A percentile compares a stretch with the other conserved stretches of the same genome.
Evolutionary conservation across 2,329 filamentous ascomycete genomes (phyloP).

Genomic region (Didymella glomerata): DNA sequence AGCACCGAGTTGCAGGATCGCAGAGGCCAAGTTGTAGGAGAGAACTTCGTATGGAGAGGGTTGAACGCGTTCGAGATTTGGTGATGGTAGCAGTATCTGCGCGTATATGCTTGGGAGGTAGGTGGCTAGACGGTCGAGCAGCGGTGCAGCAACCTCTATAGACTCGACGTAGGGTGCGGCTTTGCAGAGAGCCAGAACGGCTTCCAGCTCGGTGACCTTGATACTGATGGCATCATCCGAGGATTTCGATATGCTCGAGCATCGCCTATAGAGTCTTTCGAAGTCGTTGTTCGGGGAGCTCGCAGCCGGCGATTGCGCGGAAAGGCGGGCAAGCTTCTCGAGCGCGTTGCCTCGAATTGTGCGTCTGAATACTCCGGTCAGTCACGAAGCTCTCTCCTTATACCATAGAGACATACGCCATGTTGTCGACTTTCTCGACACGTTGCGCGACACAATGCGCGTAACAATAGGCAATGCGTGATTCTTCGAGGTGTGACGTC

Average conservation of each 20-base stretch:
- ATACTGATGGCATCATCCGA: constrained; percentile 8
- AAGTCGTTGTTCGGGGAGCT: constrained; percentile 50
- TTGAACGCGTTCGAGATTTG: constrained; percentile 81
- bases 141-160: constrained; percentile 75
- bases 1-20: constrained; percentile 80
- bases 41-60: constrained; percentile 89
- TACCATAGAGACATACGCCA: constrained; percentile 10
- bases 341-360: constrained; percentile 58
- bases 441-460: constrained; percentile 13
- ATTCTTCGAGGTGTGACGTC: not conserved
- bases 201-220: constrained; percentile 90
- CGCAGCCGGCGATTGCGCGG: constrained; percentile 49
- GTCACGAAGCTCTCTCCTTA: not conserved
- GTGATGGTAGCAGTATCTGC: constrained; percentile 80
- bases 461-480: constrained; percentile 10
- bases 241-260: constrained; percentile 32
- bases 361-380: constrained; percentile 32
- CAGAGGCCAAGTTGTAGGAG: constrained; percentile 78
- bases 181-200: constrained; percentile 89
- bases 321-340: constrained; percentile 60
- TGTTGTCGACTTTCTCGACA: constrained; percentile 2
- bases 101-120: constrained; percentile 87
- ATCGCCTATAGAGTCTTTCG: constrained; percentile 54
- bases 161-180: constrained; percentile 79
- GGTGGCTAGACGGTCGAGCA: constrained; percentile 79